Conservation (phyloP, 495 filamentous ascomycete genomes). For the Platismatia glauca region DNA sequence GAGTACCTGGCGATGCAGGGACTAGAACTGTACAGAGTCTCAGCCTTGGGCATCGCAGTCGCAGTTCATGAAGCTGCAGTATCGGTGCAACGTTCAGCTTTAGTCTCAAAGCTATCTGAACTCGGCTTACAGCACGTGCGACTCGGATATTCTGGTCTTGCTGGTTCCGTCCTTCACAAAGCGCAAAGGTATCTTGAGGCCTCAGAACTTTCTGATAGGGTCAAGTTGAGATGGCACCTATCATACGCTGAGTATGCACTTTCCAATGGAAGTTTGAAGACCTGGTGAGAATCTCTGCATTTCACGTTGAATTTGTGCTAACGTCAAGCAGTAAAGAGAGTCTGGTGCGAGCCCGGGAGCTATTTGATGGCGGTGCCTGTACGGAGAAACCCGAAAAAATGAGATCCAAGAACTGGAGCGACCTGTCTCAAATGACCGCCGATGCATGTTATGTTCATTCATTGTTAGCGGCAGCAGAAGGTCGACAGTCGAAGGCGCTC, state of each 20-base stretch:
- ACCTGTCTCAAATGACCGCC: constrained; percentile 28
- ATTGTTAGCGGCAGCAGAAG: constrained; percentile 52
- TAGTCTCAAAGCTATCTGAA: constrained; percentile 48
- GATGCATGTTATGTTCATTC: constrained; percentile 54
- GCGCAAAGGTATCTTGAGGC: constrained; percentile 43
- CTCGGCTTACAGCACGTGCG: constrained; percentile 65
- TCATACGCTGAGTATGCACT: constrained; percentile 67
- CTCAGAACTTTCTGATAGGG: constrained; percentile 32
- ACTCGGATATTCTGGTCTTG: constrained; percentile 69
- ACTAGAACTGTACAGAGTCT: constrained; percentile 33
- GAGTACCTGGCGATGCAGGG: constrained; percentile 77
- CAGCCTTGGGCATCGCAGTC: constrained; percentile 40
- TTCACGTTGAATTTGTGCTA: constrained; percentile 1
- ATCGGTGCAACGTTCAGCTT: constrained; percentile 37
- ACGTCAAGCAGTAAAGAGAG: constrained; percentile 13
- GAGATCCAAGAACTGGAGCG: constrained; percentile 13
- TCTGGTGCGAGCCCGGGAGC: constrained; percentile 41
- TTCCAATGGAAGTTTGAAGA: constrained; percentile 47
- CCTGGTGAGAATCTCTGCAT: constrained; percentile 23
- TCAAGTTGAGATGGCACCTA: constrained; percentile 53
- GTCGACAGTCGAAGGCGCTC: constrained; percentile 55
- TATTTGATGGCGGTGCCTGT: background rate
- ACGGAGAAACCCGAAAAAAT: background rate
- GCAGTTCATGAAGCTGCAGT: constrained; percentile 49
- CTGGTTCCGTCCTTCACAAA: constrained; percentile 52